Evolutionary conservation across 257 asterid genomes (phyloP).

Genomic region (Capsicum chinense): DNA sequence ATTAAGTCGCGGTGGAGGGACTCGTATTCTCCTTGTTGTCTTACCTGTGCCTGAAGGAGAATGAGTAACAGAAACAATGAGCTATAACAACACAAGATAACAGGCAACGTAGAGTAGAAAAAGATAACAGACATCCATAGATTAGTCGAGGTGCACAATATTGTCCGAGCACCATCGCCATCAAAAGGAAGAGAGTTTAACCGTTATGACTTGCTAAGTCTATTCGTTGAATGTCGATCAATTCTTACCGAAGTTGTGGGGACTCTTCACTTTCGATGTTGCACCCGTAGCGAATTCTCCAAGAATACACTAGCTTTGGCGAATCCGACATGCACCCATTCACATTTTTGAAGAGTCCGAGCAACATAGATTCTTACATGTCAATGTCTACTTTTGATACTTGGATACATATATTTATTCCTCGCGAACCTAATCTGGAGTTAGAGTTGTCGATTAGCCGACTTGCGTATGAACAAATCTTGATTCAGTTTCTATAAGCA

Average conservation of each 20-base stretch:
- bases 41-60: constrained; percentile 46
- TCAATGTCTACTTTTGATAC: neutral
- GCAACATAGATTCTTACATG: neutral
- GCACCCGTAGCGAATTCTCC: no score
- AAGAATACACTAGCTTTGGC: no score
- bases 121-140: neutral
- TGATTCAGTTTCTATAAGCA: constrained; percentile 14
- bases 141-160: neutral
- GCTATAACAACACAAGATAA: neutral
- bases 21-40: constrained; percentile 83
- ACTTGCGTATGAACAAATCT: neutral
- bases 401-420: neutral
- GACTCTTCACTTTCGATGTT: no score
- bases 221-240: neutral
- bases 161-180: neutral
- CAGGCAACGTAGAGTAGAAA: no score
- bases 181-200: neutral
- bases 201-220: neutral
- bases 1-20: constrained; percentile 72
- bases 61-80: constrained; percentile 9
- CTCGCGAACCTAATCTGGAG: neutral
- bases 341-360: no score
- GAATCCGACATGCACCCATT: no score
- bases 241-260: neutral
- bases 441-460: neutral